Evolutionary conservation across 805 yeast species (phyloP).

Genomic region (Lipomyces sp.): DNA sequence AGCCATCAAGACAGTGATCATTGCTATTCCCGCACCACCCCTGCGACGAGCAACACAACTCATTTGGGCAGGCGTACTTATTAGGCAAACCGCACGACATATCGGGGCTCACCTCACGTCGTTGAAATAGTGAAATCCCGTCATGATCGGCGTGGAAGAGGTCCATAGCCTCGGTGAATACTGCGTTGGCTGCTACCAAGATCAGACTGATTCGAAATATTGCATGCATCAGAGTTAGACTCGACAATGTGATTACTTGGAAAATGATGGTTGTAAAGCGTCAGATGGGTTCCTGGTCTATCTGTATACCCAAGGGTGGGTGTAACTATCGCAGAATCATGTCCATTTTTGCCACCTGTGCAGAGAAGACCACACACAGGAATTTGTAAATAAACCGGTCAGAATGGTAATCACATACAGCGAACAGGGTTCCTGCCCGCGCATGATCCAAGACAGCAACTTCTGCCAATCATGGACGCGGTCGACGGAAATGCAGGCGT

Average conservation of each 20-base stretch:
- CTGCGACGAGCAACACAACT: conserved; percentile 25
- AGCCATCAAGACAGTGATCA: conserved; percentile 26
- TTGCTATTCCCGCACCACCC: conserved; percentile 27
- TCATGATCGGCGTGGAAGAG: background rate
- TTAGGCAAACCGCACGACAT: conserved; percentile 24
- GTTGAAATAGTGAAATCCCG: background rate
- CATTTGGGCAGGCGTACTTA: conserved; percentile 17
- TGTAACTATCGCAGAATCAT: no score
- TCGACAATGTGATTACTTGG: background rate
- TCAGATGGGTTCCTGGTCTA: background rate
- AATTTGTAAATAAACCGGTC: no score
- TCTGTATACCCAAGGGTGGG: background rate
- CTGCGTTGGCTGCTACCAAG: background rate
- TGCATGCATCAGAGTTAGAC: background rate
- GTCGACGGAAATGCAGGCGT: no score
- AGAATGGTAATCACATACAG: no score
- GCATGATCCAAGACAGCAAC: no score
- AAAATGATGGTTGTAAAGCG: no score
- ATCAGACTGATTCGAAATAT: background rate
- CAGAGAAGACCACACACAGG: no score
- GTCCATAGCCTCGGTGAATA: background rate
- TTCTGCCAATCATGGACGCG: no score
- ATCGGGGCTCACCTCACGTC: conserved; percentile 17
- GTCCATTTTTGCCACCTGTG: no score
- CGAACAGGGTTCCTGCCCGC: no score